Evolutionary conservation across 1,139 yeast genomes (phyloP), one percentile per base, ranked within the genome.

Genomic region (Sugiyamaella japonica): DNA sequence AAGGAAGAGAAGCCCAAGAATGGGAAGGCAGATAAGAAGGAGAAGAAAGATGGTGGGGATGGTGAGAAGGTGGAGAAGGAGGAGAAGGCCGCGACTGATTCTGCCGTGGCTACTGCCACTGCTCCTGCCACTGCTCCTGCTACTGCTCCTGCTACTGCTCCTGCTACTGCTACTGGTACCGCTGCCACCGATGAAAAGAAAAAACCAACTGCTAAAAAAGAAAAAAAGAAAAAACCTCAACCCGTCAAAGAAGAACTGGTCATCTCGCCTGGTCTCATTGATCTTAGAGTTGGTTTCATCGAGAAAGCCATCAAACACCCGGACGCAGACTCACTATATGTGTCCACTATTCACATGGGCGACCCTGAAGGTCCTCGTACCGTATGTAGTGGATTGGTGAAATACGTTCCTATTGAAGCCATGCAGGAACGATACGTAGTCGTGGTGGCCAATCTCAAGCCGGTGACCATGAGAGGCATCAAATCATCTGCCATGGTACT

Each of bases 281-380:
- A 91, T 70, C 83, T 93, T 74, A 84, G 96, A 70, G 97, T 93
- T 58, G 99, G 99, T 49, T 89, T 85, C 79, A 95, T 95, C 68
- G 91, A 91, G 76, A 93, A 93, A 78, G 97, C 97, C 50, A 80
- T 88, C 69, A 89, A 89, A 74, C 99, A 95, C 75, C 99, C 99
- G 60, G 95, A 95, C 70, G 99, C 99, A 39, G 99, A 95, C 73
- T 80, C 96, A 3, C 79, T 95, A 67, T 95, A 95, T 71, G 96
- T 93, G 59, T 91, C 98, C 34, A 93, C 99, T 54, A 93, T 95
- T 67, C 90, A 95, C 61, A 85, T 89, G 80, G 99, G 99, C 62
- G 99, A 93, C 67, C 91, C 79, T 62, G 95, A 88, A 68, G 96
- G 96, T 57, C 99, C 99, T 69, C 85, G 99, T 78, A 95, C 97